Conservation (phyloP, 257 asterid species). For the Verbena officinalis region DNA sequence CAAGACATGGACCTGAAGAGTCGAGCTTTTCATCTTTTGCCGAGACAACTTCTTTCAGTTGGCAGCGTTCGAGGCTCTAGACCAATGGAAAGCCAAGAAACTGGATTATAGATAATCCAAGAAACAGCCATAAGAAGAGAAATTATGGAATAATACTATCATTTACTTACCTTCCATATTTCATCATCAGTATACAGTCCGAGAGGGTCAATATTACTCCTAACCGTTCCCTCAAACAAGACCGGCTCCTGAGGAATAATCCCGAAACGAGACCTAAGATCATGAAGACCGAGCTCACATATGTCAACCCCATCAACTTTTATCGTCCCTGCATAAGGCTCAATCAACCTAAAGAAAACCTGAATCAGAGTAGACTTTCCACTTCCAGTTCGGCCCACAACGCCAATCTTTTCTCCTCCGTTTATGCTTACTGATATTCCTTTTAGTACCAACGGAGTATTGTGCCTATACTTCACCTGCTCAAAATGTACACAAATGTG, state of each 20-base stretch:
- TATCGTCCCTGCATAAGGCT: conserved; percentile 63
- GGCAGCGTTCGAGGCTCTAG: conserved; percentile 80
- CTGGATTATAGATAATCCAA: not conserved
- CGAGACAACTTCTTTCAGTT: conserved; percentile 69
- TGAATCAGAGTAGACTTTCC: conserved; percentile 80
- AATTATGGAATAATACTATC: not conserved
- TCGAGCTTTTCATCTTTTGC: conserved; percentile 65
- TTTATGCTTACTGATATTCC: conserved; percentile 57
- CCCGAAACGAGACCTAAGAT: conserved; percentile 73
- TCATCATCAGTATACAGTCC: conserved; percentile 67
- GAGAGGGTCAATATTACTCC: conserved; percentile 74
- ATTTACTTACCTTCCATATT: conserved; percentile 77
- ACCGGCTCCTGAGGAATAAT: conserved; percentile 90
- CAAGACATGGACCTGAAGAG: conserved; percentile 41
- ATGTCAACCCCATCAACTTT: conserved; percentile 66
- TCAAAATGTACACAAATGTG: conserved; percentile 1
- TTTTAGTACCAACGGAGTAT: conserved; percentile 70
- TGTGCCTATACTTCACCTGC: conserved; percentile 70
- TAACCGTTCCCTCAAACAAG: conserved; percentile 71
- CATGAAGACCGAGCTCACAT: conserved; percentile 64
- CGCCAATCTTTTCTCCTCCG: conserved; percentile 73
- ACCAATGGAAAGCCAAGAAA: not conserved
- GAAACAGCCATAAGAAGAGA: not conserved
- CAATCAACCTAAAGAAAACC: conserved; percentile 74
- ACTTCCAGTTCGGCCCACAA: conserved; percentile 86